Evolutionary conservation across 1,284 basidiomycete species (phyloP), one percentile per base, ranked within the genome.

Genomic region (Cutaneotrichosporon sp.): DNA sequence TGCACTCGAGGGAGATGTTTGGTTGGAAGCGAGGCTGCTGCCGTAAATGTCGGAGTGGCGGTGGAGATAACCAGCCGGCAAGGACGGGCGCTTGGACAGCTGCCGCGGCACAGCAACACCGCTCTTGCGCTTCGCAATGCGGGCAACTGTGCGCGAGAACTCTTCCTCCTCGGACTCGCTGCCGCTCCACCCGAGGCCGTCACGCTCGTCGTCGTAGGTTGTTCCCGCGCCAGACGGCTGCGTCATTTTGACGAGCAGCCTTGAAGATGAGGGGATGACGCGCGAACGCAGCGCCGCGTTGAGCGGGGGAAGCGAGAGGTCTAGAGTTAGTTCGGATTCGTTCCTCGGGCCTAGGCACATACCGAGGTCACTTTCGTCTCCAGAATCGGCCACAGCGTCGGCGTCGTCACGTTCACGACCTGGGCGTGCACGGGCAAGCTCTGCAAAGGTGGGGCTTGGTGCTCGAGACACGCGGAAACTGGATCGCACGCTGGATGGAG

Each of bases 91-190:
- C 53, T 63, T 63, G 11, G 46, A 27, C 11, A 66, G 38, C 9
- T 51, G 52, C 22, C 56, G 57, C 46, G 47, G 38, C 16, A 4
- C 24, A 2, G 54, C 22, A 22, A 51, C 34, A 13, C 55, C 38
- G n/a, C 51, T 49, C 64, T 66, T 69, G 25, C 70, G 64, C 20
- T 34, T 46, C 8, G 63, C 59, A 18, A 75, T 67, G 16, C 56
- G 55, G 4, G 66, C 50, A 16, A 72, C 65, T 3, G 68, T 66
- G 45, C 62, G 54, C 8, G 67, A 63, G 63, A 71, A 74, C 53
- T 72, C 73, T 38, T 76, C 74, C 54, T 76, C 74, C 55, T 76
- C 74, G 7, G 69, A 71, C 45, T 76, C 74, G 46, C 68, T 70
- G 3, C 74, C 73, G 27, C 67, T 69, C 73, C 74, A 76, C 0